Base-by-base conservation (phyloP, 495 filamentous ascomycete species). In the Penicillium ucsense region DNA sequence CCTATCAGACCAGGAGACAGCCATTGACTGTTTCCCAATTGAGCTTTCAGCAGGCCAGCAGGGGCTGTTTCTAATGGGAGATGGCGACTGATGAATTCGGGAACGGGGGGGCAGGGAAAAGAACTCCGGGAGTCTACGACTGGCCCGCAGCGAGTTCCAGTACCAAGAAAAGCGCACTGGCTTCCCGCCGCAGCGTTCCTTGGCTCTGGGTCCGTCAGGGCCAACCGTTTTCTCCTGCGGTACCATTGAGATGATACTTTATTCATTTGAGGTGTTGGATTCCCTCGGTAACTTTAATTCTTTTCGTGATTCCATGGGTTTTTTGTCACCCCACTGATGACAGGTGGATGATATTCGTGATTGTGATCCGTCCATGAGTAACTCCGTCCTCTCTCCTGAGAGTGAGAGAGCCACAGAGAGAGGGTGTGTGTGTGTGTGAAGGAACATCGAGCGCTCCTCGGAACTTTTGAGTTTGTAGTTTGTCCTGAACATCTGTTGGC, bases 161-260 rank as follows among this genome's bases (percentile, higher is more conserved):
- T 38, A 6, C 37, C 31, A 49, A 49, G 47, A 48, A 54, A 50
- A 48, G 44, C 47, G 47, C 47, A 20, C 45, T 46, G 50, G 46
- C 47, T 49, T 47, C 43, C 49, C 52, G 50, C 43, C 46, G 41
- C 34, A 40, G 20, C 45, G 54, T 57, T 40, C 54, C 57, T 57
- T 60, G 57, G 57, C 42, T 52, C 57, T 57, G 54, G 57, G 45
- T 50, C 54, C 53, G 54, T 52, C 55, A 58, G 51, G 48, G 48
- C 55, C 55, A 57, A 54, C 55, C 51, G 51, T 54, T 52, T 55
- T 20, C 20, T 12, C 45, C 27, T 31, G 35, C 30, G 40, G 45
- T 47, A 41, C 45, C 36, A 47, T 43, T 43, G 41, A 11, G 31
- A 5, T 32, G 11, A 7, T 43, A 31, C 33, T 27, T 5, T 8